A percentile compares a stretch with the other conserved stretches of the same genome.
Conservation (phyloP, 345 rosid species). For the Rhodamnia rubescens region DNA sequence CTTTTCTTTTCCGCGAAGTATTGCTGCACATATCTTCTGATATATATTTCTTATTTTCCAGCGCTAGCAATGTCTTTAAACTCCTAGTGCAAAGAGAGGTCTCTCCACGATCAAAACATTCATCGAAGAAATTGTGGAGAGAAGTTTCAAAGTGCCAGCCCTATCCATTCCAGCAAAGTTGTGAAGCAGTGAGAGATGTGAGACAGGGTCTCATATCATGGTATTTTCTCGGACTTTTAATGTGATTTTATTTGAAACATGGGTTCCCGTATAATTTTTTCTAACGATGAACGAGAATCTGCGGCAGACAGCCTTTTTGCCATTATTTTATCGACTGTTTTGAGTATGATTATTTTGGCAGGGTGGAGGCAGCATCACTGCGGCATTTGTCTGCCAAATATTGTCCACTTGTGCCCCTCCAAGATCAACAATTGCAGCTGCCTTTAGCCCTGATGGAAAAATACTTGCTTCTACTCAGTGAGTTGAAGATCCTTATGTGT, state of each 20-base stretch:
- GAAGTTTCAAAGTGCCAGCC: conserved; percentile 22
- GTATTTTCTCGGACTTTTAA: conserved; percentile 3
- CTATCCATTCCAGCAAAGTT: conserved; percentile 20
- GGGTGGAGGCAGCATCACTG: conserved; percentile 77
- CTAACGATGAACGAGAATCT: neutral
- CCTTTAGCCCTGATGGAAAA: conserved; percentile 76
- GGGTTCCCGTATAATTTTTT: neutral
- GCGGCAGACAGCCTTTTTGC: neutral
- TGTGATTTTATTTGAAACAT: neutral
- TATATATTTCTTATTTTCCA: neutral
- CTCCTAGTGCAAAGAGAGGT: conserved; percentile 62
- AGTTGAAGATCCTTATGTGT: conserved; percentile 5
- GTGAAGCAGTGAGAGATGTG: conserved; percentile 40
- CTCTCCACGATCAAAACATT: conserved; percentile 44
- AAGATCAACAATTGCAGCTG: conserved; percentile 84
- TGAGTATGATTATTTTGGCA: conserved; percentile 8
- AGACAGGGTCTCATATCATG: conserved; percentile 64
- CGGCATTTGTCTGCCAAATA: conserved; percentile 59
- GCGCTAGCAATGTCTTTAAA: conserved; percentile 42
- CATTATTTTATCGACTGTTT: neutral
- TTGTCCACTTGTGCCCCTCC: conserved; percentile 65
- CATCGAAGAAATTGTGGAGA: conserved; percentile 51
- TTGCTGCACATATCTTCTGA: neutral
- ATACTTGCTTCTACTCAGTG: conserved; percentile 85
- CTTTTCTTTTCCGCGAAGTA: neutral